Base-by-base conservation (phyloP, 2,329 filamentous ascomycete genomes). In the Penicillium nordicum region DNA sequence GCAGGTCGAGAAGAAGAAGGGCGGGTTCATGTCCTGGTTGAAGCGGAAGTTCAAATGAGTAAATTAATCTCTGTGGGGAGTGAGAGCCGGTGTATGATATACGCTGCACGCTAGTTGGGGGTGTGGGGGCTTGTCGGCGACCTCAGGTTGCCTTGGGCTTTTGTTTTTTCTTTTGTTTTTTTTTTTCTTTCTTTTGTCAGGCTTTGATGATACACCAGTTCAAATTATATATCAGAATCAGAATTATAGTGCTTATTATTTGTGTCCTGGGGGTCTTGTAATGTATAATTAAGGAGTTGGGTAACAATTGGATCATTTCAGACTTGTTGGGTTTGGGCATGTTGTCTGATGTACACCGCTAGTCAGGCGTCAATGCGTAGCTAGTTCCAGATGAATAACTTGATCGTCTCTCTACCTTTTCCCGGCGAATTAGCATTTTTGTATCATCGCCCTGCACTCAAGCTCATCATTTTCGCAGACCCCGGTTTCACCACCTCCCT, bases 11-110 rank as follows among this genome's bases (percentile, higher is more conserved):
- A 59, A 55, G 46, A 59, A 59, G 50, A 61, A 68, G 63, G 67
- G 66, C 16, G 66, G 67, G 6, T 61, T 69, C 51, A 59, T 59
- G 44, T 57, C 60, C 29, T 68, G 67, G 66, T 45, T 69, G 47
- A 69, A 69, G 64, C 67, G 66, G 53, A 69, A 67, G 64, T 58
- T 69, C 58, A 69, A 68, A 54, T 57, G 29, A 46, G 52, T 48
- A 27, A 40, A 52, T 23, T 55, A 55, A 46, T 55, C n/a, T 37
- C 18, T n/a, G 25, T 50, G 41, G 32, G 40, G 30, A 30, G 34
- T 34, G 29, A 29, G 51, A 27, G 44, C 32, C 36, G 40, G 34
- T 57, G 55, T 55, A 57, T 46, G 50, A 57, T 57, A 50, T 34
- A 45, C n/a, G 25, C 29, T 52, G 25, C 40, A 40, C 50, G 50